Conservation (phyloP, 1,284 basidiomycete species). For the Ganoderma sp. region DNA sequence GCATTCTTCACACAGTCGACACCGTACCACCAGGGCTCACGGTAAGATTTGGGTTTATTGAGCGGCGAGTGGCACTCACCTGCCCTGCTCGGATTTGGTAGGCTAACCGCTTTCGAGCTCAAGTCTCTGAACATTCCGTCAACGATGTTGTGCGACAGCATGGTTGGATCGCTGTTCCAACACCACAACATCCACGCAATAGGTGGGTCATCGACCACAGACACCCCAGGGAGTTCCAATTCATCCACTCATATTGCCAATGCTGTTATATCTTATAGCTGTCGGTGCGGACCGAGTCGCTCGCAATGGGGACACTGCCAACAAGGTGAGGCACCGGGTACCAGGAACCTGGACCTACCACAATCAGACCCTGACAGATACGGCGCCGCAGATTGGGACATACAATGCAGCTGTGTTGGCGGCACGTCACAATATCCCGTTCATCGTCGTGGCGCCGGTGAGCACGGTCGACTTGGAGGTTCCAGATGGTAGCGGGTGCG, state of each 20-base stretch:
- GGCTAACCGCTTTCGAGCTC: conserved; percentile 87
- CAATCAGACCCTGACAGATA: conserved; percentile 1
- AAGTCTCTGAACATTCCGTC: conserved; percentile 82
- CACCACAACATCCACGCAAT: conserved; percentile 87
- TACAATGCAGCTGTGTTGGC: conserved; percentile 91
- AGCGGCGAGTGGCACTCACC: background rate
- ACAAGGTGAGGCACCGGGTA: conserved; percentile 65
- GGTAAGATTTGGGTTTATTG: conserved; percentile 46
- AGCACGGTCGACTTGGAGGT: conserved; percentile 87
- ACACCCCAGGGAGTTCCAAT: background rate
- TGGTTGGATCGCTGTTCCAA: conserved; percentile 92
- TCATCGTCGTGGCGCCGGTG: conserved; percentile 89
- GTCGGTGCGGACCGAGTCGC: conserved; percentile 90
- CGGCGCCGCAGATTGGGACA: conserved; percentile 75
- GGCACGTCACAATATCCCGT: conserved; percentile 83
- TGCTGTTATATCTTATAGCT: conserved; percentile 47
- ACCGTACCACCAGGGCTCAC: conserved; percentile 90
- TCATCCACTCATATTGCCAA: background rate
- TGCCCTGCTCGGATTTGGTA: conserved; percentile 36
- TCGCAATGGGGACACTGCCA: conserved; percentile 91
- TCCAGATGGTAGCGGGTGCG: conserved; percentile 73
- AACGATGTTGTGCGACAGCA: conserved; percentile 95
- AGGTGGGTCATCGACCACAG: conserved; percentile 51
- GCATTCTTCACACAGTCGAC: conserved; percentile 93
- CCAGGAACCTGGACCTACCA: conserved; percentile 11